Evolutionary conservation across 129 eudicot genomes (phyloP), one percentile per base, ranked within the genome.

Genomic region (Artemisia argyi): DNA sequence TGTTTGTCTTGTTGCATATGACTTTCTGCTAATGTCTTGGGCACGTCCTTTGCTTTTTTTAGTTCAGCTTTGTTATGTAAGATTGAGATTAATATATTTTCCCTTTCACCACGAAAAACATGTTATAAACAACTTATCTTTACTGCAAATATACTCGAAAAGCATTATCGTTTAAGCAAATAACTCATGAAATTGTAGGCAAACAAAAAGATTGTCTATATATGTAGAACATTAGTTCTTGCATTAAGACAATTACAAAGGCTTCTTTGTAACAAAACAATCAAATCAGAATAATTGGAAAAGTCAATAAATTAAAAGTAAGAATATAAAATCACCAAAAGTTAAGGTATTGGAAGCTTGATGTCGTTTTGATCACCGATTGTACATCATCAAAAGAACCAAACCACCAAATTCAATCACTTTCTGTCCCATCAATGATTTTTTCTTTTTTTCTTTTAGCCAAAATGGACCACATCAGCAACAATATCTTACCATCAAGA

Each of bases 391-490:
- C 68, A 61, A 73, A 47, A 60, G 12, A 60, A 61, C 69, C 69
- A 61, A 71, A 49, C 49, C 12, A 73, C 51, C 69, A 73, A 73
- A 73, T 61, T 47, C 61, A 46, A 46, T 72, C 68, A 59, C 76
- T 72, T 72, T 59, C 59, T 47, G 76, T 59, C 68, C 57, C 76
- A 47, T 46, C 76, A 56, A 71, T 22, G 35, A 42, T 59, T 24
- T 18, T 71, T 58, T 58, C 28, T 2, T 5, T 7, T 0, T 62
- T 14, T 7, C 44, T 32, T 35, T 39, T 57, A 72, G 30, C 66
- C 76, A 47, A 72, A 6, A 72, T 60, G 68, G 68, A 60, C 60
- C 76, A 24, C 76, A 46, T 72, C 76, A 59, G 2, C 68, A 72
- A 59, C 59, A 48, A 46, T 72, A 72, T 72, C 68, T 35, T 42